Evolutionary conservation across 2,329 filamentous ascomycete species (phyloP), one percentile per base, ranked within the genome.

Genomic region (Lasiodiplodia theobromae): DNA sequence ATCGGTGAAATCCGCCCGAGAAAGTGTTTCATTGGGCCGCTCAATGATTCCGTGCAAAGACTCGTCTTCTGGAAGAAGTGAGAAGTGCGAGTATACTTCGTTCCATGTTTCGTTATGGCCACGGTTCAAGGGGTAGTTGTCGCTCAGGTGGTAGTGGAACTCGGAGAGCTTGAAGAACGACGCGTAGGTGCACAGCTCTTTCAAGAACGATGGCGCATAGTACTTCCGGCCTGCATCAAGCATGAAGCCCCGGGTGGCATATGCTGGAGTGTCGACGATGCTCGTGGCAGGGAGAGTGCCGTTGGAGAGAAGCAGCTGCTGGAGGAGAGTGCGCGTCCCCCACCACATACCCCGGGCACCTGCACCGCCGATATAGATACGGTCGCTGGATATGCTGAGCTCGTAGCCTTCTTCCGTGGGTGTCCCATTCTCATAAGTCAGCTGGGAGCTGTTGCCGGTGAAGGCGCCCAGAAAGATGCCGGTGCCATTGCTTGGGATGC

Each of bases 331-430:
- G 40, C 83, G 75, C 8, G 83, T 84, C 56, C 82, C 83, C 83
- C 82, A 84, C 73, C 80, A 84, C 74, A 82, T 79, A 18, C 83
- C 83, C 49, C 82, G 77, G 28, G 82, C 78, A 11, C 83, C 82
- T 1, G 79, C 76, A 2, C 83, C 83, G 34, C 77, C 74, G 40
- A 85, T 80, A 54, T 73, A 77, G 10, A 81, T 78, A 18, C 74
- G 74, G 1, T 72, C 72, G 18, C 74, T 67, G 2, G 72, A 70
- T 6, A 86, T 73, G 16, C 79, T 76, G 0, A 87, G 71, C 51
- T 80, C 78, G 67, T 87, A 87, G 1, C 82, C 86, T 73, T 87
- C 86, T 60, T 85, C 82, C 0, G 82, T 86, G 1, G 72, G 52
- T 0, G 73, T 71, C 0, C 84, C 84, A 73, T 84, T 81, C 67